A percentile compares a stretch with the other conserved stretches of the same genome.
Evolutionary conservation across 176 grass and related monocot species (phyloP).

Genomic region (Ensete ventricosum): DNA sequence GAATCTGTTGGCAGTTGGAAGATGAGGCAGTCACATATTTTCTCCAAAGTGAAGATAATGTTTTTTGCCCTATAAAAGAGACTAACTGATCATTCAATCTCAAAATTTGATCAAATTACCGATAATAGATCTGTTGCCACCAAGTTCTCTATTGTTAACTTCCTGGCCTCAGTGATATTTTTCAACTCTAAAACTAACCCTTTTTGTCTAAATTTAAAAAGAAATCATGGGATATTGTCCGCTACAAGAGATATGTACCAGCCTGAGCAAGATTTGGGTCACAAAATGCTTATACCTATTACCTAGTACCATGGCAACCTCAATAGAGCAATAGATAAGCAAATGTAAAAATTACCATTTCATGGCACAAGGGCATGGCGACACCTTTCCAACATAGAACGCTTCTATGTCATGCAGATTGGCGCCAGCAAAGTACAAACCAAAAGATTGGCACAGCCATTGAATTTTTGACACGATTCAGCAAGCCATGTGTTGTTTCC

Average conservation of each 20-base stretch:
- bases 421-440: background rate
- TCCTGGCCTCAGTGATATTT: too few relatives aligned
- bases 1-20: background rate
- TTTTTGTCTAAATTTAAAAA: too few relatives aligned
- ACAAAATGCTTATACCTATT: too few relatives aligned
- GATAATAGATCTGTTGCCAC: background rate
- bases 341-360: background rate
- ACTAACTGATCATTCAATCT: background rate
- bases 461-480: background rate
- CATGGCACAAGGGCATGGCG: background rate
- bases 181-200: too few relatives aligned
- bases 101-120: background rate
- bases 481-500: background rate
- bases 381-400: background rate
- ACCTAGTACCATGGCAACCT: too few relatives aligned
- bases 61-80: background rate
- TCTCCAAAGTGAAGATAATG: background rate
- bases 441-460: background rate
- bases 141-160: background rate
- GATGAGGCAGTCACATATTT: background rate
- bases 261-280: too few relatives aligned
- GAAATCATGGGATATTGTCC: too few relatives aligned
- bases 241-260: too few relatives aligned
- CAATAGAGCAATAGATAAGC: too few relatives aligned
- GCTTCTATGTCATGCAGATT: background rate